A percentile compares a stretch with the other conserved stretches of the same genome.
These are phyloP conservation scores for Erysimum cheiri DNA, from an alignment of 441 rosid species.

Conservation along the genomic window DNA sequence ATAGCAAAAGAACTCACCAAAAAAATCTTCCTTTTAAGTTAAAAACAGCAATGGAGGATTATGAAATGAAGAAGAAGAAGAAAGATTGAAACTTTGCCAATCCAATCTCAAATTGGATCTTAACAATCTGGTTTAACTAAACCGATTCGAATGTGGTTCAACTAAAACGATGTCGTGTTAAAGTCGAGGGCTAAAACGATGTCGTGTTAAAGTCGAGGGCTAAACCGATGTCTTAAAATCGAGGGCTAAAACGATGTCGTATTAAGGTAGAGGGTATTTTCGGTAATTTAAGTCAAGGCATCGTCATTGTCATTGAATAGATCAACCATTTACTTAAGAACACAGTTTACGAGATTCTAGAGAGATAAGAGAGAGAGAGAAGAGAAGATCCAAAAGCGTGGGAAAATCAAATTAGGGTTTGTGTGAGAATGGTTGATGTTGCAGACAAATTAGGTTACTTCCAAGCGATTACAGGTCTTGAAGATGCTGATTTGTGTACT, in stretches of 20 bases:
- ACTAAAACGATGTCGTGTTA: background rate
- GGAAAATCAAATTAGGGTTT: constrained; percentile 22
- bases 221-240: too few species aligned
- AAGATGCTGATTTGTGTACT: constrained; percentile 85
- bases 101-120: background rate
- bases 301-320: constrained; percentile 35
- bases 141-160: constrained; percentile 4
- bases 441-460: constrained; percentile 89
- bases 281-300: background rate
- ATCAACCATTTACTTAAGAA: constrained; percentile 20
- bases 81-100: constrained; percentile 1
- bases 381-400: constrained; percentile 33
- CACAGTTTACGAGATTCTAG: constrained; percentile 24
- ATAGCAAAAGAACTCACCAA: background rate
- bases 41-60: constrained; percentile 18
- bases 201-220: too few species aligned
- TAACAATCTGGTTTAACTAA: background rate
- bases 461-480: constrained; percentile 90
- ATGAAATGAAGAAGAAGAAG: background rate
- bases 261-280: background rate
- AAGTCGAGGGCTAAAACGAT: background rate
- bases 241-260: background rate
- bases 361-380: constrained; percentile 33
- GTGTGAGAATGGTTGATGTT: constrained; percentile 67
- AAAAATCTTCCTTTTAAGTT: background rate